Evolutionary conservation across 129 eudicot genomes (phyloP).

Genomic region (Heracleum sosnowskyi): DNA sequence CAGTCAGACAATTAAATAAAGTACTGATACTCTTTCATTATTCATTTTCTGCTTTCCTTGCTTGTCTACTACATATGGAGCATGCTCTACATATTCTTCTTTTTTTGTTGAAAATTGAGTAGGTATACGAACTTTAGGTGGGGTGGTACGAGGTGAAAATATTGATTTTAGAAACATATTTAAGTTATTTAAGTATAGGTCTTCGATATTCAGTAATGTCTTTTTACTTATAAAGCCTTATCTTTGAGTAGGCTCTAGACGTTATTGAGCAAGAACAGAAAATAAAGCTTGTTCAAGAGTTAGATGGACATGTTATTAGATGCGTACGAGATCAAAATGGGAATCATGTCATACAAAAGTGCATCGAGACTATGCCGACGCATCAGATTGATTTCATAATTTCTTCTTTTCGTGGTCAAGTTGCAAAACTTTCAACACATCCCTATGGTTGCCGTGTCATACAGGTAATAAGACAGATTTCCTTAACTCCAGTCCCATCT

Average conservation of each 20-base stretch:
- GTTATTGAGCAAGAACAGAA: conserved; percentile 78
- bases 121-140: background rate
- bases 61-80: background rate
- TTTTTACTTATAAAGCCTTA: background rate
- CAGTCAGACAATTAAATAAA: background rate
- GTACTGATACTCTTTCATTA: background rate
- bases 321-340: conserved; percentile 96
- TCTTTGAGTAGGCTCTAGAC: conserved; percentile 59
- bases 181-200: background rate
- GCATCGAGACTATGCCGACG: conserved; percentile 66
- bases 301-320: conserved; percentile 74
- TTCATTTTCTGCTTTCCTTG: background rate
- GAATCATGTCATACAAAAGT: conserved; percentile 81
- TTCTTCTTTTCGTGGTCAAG: conserved; percentile 71
- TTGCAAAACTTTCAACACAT: conserved; percentile 73
- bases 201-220: background rate
- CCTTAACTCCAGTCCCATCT: background rate
- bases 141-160: background rate
- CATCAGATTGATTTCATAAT: conserved; percentile 51
- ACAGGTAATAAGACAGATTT: conserved; percentile 42
- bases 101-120: background rate
- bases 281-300: conserved; percentile 52
- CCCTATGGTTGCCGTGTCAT: conserved; percentile 94
- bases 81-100: background rate
- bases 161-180: background rate